These are phyloP conservation scores for Moesziomyces sp. DNA, from an alignment of 1,284 basidiomycete species.

Conservation along the genomic window DNA sequence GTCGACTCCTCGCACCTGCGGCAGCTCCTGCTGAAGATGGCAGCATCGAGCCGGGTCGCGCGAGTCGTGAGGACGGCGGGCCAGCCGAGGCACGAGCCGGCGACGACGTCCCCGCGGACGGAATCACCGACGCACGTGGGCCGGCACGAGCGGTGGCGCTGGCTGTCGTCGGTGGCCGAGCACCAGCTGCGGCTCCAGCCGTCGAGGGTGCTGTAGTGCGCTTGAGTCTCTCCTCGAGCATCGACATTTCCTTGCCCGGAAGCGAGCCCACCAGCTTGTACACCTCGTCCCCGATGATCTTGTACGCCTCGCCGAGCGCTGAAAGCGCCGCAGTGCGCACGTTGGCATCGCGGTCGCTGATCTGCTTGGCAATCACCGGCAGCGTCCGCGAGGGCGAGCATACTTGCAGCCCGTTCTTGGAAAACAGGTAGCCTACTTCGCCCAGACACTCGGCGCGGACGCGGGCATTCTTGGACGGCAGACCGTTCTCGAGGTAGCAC, in stretches of 20 bases:
- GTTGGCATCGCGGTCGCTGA: conserved; percentile 86
- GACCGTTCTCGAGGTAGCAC: conserved; percentile 71
- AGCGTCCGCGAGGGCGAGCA: conserved; percentile 80
- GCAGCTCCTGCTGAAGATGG: conserved; percentile 20
- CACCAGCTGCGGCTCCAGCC: conserved; percentile 5
- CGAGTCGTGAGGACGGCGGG: conserved; percentile 40
- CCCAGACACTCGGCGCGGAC: conserved; percentile 85
- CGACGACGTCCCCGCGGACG: conserved; percentile 22
- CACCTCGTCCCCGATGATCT: conserved; percentile 83
- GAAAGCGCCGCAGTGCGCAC: conserved; percentile 85
- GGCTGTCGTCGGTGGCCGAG: conserved; percentile 12
- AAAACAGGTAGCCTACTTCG: conserved; percentile 81
- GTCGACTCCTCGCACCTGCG: conserved; percentile 29
- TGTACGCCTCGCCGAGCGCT: conserved; percentile 84
- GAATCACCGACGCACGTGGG: conserved; percentile 31
- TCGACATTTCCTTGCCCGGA: conserved; percentile 86
- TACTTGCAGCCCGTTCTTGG: conserved; percentile 83
- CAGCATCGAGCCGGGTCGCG: conserved; percentile 29
- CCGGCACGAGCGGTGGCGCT: conserved; percentile 10
- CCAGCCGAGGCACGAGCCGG: conserved; percentile 25
- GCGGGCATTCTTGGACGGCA: conserved; percentile 88
- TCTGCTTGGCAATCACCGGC: conserved; percentile 80
- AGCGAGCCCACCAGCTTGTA: conserved; percentile 82
- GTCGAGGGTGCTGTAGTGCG: conserved; percentile 73
- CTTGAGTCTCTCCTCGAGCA: conserved; percentile 87